These are phyloP conservation scores for Iris macrosiphon DNA, from an alignment of 106 monocot genomes.

Conservation along the genomic window DNA sequence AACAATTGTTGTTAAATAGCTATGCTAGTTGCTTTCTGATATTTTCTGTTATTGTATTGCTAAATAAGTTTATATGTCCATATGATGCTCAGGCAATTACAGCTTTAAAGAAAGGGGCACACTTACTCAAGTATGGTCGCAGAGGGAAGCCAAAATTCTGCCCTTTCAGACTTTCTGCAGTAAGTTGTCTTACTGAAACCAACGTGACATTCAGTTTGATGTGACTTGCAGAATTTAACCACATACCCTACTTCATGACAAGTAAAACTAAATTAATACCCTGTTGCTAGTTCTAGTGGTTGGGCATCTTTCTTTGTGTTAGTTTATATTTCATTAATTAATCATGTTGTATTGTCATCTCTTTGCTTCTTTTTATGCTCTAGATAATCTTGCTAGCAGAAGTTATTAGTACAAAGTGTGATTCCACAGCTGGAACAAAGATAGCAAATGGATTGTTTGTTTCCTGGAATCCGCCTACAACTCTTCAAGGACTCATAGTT, in stretches of 20 bases:
- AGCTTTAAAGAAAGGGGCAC: constrained; percentile 55
- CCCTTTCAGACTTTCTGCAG: constrained; percentile 53
- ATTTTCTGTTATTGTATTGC: neutral
- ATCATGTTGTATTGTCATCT: too few species aligned
- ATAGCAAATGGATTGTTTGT: too few species aligned
- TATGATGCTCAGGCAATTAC: constrained; percentile 36
- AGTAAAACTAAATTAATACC: too few species aligned
- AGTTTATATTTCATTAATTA: neutral
- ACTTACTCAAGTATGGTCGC: constrained; percentile 52
- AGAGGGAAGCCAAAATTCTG: constrained; percentile 71
- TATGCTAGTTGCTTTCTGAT: neutral
- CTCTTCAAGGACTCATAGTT: too few species aligned
- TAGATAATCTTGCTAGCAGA: neutral
- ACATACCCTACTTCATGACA: too few species aligned
- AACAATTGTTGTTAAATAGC: neutral
- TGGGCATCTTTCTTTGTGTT: neutral
- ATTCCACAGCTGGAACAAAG: too few species aligned
- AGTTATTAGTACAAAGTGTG: neutral
- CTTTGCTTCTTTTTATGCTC: too few species aligned
- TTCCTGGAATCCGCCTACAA: too few species aligned
- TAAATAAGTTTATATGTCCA: constrained; percentile 3
- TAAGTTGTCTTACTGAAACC: constrained; percentile 16
- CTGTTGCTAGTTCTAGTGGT: constrained; percentile 13
- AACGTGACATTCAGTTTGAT: neutral
- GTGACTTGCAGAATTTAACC: too few species aligned